Conservation (phyloP, 352 stramenopile species). For the Phytophthora melonis region DNA sequence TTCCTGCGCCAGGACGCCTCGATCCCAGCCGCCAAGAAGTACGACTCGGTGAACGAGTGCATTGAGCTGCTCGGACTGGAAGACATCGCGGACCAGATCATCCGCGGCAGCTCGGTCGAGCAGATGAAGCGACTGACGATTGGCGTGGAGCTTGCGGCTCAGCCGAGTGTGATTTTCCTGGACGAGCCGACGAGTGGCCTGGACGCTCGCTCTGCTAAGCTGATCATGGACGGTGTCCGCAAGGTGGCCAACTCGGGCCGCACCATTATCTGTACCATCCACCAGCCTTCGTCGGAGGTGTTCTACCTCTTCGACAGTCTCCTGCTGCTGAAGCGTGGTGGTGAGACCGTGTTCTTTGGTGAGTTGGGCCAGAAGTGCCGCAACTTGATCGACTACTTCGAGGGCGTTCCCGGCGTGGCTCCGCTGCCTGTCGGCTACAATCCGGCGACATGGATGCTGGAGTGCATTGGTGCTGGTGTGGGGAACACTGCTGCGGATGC, state of each 20-base stretch:
- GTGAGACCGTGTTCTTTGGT: not conserved
- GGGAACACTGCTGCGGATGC: conserved; percentile 9
- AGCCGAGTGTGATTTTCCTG: conserved; percentile 31
- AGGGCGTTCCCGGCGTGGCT: conserved; percentile 45
- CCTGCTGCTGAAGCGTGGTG: not conserved
- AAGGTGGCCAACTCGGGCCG: conserved; percentile 17
- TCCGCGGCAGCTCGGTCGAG: conserved; percentile 34
- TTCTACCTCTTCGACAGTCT: not conserved
- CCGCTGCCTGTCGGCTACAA: conserved; percentile 38
- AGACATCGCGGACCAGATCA: conserved; percentile 44
- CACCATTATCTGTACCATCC: conserved; percentile 84
- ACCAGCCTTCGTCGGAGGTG: conserved; percentile 26
- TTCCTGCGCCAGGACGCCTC: conserved; percentile 56
- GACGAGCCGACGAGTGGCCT: conserved; percentile 18
- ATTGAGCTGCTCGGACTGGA: conserved; percentile 29
- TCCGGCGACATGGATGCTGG: conserved; percentile 88
- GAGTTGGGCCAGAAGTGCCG: conserved; percentile 39
- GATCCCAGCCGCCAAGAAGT: conserved; percentile 35
- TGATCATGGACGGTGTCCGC: conserved; percentile 18
- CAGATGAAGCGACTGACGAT: conserved; percentile 49
- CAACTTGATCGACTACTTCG: conserved; percentile 31
- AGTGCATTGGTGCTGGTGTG: conserved; percentile 37
- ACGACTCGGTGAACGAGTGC: conserved; percentile 36
- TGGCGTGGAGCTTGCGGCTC: conserved; percentile 72
- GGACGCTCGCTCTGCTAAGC: conserved; percentile 13